Conservation (phyloP, 2,329 filamentous ascomycete species). For the Xenosphaeropsis pyriputrescens region DNA sequence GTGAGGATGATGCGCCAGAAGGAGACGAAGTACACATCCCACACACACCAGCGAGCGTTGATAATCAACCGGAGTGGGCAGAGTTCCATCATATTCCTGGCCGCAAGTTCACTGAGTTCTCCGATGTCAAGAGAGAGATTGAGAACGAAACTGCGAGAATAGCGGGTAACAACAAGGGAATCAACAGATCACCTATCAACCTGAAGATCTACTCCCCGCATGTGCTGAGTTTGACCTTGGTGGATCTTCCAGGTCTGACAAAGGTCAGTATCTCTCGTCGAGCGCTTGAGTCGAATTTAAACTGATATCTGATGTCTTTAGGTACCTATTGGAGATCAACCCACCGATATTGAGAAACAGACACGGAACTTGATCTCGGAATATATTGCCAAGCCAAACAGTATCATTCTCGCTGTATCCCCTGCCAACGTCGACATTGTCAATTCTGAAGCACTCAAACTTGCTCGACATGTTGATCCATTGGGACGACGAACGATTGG, state of each 20-base stretch:
- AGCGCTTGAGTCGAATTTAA: too few relatives aligned
- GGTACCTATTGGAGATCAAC: conserved; percentile 96
- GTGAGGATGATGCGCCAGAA: conserved; percentile 51
- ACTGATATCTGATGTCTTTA: conserved; percentile 16
- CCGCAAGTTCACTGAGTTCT: conserved; percentile 80
- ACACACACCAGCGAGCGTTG: conserved; percentile 64
- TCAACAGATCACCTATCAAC: conserved; percentile 95
- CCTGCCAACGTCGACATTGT: conserved; percentile 97
- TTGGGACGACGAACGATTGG: conserved; percentile 91
- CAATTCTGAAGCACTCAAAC: conserved; percentile 93
- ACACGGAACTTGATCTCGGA: conserved; percentile 92
- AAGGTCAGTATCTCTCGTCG: conserved; percentile 42
- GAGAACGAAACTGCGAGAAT: conserved; percentile 93
- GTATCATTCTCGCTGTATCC: conserved; percentile 90
- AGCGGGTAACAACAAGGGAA: conserved; percentile 93
- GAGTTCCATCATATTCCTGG: conserved; percentile 94
- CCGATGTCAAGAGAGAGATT: conserved; percentile 88
- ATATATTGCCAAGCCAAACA: conserved; percentile 98
- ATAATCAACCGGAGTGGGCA: conserved; percentile 60
- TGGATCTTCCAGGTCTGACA: conserved; percentile 89
- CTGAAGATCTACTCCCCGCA: conserved; percentile 97
- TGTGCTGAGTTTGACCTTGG: conserved; percentile 88
- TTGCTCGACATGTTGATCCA: conserved; percentile 91
- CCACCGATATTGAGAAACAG: conserved; percentile 96
- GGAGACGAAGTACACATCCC: conserved; percentile 51